Conservation (phyloP, 306 rosid genomes). For the Citrullus amarus region DNA sequence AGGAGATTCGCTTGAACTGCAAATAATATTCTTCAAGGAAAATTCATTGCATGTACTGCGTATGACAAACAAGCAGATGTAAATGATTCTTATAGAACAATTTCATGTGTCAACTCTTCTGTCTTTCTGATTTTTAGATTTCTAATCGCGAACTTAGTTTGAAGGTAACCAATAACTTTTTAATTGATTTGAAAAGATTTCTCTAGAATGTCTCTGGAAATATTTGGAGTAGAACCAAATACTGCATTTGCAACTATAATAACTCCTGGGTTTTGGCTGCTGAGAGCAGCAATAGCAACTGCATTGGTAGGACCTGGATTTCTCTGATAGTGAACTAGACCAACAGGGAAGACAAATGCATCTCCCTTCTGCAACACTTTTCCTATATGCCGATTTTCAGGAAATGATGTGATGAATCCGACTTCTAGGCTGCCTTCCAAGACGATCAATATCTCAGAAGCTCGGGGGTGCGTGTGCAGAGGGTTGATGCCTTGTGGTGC, state of each 20-base stretch:
- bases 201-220: constrained; percentile 19
- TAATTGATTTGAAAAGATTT: constrained; percentile 23
- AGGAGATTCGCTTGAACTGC: neutral
- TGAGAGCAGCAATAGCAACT: constrained; percentile 27
- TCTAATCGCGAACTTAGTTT: constrained; percentile 19
- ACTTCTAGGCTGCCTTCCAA: constrained; percentile 31
- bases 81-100: neutral
- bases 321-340: constrained; percentile 31
- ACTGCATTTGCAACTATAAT: constrained; percentile 18
- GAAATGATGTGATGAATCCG: constrained; percentile 27
- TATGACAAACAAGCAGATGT: neutral
- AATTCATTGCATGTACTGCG: neutral
- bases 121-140: neutral
- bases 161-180: constrained; percentile 8
- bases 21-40: neutral
- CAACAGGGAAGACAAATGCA: constrained; percentile 28
- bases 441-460: constrained; percentile 26
- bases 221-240: constrained; percentile 22
- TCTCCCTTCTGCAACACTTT: constrained; percentile 32
- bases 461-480: constrained; percentile 42
- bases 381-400: constrained; percentile 21
- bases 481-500: constrained; percentile 28
- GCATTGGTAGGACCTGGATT: constrained; percentile 25
- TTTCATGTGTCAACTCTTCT: neutral
- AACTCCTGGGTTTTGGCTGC: constrained; percentile 37